A percentile compares a stretch with the other conserved stretches of the same genome.
Evolutionary conservation across 2,329 filamentous ascomycete species (phyloP).

Genomic region (Exophiala phaeomuriformis): DNA sequence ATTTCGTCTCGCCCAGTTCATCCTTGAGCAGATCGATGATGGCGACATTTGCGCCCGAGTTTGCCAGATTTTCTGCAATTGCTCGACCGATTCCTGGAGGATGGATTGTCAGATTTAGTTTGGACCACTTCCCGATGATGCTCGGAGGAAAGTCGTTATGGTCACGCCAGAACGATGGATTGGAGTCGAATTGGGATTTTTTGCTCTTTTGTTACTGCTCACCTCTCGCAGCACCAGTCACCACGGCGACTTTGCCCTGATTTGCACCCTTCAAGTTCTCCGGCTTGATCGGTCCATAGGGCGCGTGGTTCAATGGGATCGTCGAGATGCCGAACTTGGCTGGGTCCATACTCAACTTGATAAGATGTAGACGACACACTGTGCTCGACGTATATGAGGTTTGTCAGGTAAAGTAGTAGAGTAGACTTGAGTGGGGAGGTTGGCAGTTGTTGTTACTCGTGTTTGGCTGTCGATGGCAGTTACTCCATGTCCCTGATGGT

Average conservation of each 20-base stretch:
- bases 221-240: slow-evolving; percentile 29
- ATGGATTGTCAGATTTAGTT: not conserved
- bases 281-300: slow-evolving; percentile 15
- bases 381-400: not conserved
- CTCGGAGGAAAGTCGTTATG: not conserved
- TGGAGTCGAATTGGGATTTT: too few species aligned
- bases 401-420: not conserved
- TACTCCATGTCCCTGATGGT: too few species aligned
- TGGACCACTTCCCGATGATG: not conserved
- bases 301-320: slow-evolving; percentile 17
- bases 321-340: slow-evolving; percentile 13
- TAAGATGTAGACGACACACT: not conserved
- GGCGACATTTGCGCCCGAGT: slow-evolving; percentile 24
- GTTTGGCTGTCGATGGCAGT: too few species aligned
- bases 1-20: slow-evolving; percentile 14
- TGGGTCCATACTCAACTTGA: slow-evolving; percentile 12
- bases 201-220: not conserved
- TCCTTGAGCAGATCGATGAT: slow-evolving; percentile 25
- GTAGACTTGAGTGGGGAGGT: not conserved
- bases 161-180: not conserved
- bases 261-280: slow-evolving; percentile 15
- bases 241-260: slow-evolving; percentile 24
- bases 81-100: slow-evolving; percentile 25
- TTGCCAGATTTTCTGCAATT: slow-evolving; percentile 26
- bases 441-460: too few species aligned